Conservation (phyloP, 805 yeast species). For the Wickerhamiella bombiphila region DNA sequence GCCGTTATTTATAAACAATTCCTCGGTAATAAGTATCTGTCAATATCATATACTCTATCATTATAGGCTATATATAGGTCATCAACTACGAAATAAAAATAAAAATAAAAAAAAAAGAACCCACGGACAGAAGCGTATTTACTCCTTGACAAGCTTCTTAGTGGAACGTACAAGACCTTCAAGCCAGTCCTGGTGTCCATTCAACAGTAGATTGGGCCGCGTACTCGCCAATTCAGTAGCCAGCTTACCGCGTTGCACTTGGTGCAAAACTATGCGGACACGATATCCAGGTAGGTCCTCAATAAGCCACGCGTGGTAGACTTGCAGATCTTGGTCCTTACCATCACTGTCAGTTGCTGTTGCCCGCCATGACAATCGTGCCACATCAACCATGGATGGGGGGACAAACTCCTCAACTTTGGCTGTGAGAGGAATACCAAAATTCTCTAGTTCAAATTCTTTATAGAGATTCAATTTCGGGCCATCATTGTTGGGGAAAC, state of each 20-base stretch:
- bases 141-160: background rate
- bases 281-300: background rate
- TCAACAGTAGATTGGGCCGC: background rate
- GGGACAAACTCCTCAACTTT: background rate
- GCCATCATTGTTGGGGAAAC: background rate
- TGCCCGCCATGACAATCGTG: background rate
- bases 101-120: too few relatives aligned
- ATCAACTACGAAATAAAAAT: too few relatives aligned
- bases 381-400: background rate
- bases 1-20: too few relatives aligned
- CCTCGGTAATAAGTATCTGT: too few relatives aligned
- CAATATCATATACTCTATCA: too few relatives aligned
- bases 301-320: background rate
- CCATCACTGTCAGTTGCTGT: background rate
- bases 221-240: background rate
- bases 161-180: background rate
- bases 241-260: background rate
- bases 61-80: too few relatives aligned
- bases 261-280: background rate
- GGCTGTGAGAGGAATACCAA: background rate
- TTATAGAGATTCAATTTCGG: background rate
- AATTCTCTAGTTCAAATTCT: background rate
- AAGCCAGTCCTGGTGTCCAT: background rate
- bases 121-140: background rate
- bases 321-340: background rate